A percentile compares a stretch with the other conserved stretches of the same genome.
phyloP scores from a whole-genome alignment of 345 rosid species.

The Mallotus nudiflorus region DNA sequence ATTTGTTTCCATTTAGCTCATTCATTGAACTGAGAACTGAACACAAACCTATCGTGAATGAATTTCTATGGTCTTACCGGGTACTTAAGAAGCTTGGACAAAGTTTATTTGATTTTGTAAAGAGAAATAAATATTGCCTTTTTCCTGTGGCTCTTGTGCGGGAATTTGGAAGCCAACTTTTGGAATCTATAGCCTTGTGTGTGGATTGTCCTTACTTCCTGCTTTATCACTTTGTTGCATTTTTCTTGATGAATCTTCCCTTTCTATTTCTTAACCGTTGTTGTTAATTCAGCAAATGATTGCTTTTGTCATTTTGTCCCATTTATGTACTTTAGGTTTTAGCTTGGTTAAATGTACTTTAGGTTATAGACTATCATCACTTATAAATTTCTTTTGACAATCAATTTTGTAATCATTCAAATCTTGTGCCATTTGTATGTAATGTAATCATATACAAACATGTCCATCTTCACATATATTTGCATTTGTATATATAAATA shows the following conservation, averaged over 20 bases:
- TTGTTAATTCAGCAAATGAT: constrained; percentile 22
- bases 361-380: no score
- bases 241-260: constrained; percentile 1
- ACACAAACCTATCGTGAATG: constrained; percentile 56
- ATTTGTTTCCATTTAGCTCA: constrained; percentile 31
- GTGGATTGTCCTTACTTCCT: constrained; percentile 23
- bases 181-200: constrained; percentile 37
- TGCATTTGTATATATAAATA: no score
- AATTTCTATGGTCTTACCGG: constrained; percentile 43
- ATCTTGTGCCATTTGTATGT: no score
- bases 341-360: no score
- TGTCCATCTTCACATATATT: no score
- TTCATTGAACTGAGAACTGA: constrained; percentile 44
- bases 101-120: constrained; percentile 33
- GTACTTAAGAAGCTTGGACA: constrained; percentile 37
- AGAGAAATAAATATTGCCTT: constrained; percentile 35
- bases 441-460: no score
- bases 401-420: no score
- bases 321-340: no score
- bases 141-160: constrained; percentile 36
- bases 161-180: constrained; percentile 38
- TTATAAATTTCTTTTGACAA: no score
- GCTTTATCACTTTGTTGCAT: constrained; percentile 6
- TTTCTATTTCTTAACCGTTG: constrained; percentile 6
- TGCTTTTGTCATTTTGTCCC: not conserved